These are phyloP conservation scores for Candida nanaspora DNA, from an alignment of 805 yeast species.

Conservation along the genomic window DNA sequence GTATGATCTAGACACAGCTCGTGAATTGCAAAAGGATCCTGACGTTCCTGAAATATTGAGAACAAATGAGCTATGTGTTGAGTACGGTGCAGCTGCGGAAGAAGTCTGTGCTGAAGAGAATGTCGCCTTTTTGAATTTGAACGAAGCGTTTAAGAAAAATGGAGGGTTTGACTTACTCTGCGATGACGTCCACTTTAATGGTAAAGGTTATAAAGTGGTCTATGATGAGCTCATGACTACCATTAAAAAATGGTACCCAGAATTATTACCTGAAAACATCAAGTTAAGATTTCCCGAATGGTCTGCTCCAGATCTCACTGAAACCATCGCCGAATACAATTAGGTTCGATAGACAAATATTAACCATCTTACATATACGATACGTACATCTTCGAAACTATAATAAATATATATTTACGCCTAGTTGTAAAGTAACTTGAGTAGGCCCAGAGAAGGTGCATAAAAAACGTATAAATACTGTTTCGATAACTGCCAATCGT, in stretches of 20 bases:
- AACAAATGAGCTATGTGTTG: slow-evolving; percentile 34
- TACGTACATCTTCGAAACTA: too few relatives aligned
- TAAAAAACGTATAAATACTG: too few relatives aligned
- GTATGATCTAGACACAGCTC: slow-evolving; percentile 41
- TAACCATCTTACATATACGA: too few relatives aligned
- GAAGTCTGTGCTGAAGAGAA: slow-evolving; percentile 33
- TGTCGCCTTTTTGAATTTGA: slow-evolving; percentile 55
- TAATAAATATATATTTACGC: too few relatives aligned
- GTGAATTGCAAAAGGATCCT: slow-evolving; percentile 9
- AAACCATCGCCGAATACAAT: neutral
- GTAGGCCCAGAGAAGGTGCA: too few relatives aligned
- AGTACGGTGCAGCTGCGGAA: slow-evolving; percentile 45
- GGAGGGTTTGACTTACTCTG: slow-evolving; percentile 14
- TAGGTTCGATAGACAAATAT: too few relatives aligned
- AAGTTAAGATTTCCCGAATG: slow-evolving; percentile 16
- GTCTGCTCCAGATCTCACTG: slow-evolving; percentile 5
- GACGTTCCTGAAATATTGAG: slow-evolving; percentile 35
- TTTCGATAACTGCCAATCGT: too few relatives aligned
- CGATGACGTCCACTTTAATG: slow-evolving; percentile 40
- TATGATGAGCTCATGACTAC: slow-evolving; percentile 25
- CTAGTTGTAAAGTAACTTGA: too few relatives aligned
- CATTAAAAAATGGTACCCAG: slow-evolving; percentile 29
- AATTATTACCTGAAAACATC: slow-evolving; percentile 15
- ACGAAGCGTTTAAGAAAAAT: slow-evolving; percentile 15
- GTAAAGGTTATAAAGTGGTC: slow-evolving; percentile 28